A percentile compares a stretch with the other conserved stretches of the same genome.
These are phyloP conservation scores for Penicillium pulvis DNA, from an alignment of 495 filamentous ascomycete species.

Conservation along the genomic window DNA sequence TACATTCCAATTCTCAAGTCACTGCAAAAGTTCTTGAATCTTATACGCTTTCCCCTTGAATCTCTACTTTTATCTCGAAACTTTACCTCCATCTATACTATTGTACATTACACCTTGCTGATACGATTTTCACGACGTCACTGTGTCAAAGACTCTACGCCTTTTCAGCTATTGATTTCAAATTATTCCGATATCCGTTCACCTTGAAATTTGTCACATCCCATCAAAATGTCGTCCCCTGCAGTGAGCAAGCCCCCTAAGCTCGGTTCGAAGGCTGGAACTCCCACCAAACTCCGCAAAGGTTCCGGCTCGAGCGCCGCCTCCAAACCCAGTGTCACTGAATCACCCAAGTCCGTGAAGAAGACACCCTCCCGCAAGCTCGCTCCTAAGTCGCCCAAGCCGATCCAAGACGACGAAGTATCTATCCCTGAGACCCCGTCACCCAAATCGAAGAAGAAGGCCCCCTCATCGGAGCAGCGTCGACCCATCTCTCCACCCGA, in stretches of 20 bases:
- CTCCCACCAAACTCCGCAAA: slow-evolving; percentile 53
- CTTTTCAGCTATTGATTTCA: background rate
- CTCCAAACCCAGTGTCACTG: slow-evolving; percentile 32
- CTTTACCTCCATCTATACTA: slow-evolving; percentile 1
- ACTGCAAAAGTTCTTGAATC: background rate
- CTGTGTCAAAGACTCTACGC: background rate
- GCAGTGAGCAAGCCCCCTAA: slow-evolving; percentile 28
- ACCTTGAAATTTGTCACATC: background rate
- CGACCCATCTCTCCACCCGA: slow-evolving; percentile 29
- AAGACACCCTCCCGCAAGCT: slow-evolving; percentile 28
- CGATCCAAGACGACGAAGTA: slow-evolving; percentile 25
- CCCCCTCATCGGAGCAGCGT: slow-evolving; percentile 33
- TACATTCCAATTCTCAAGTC: slow-evolving; percentile 5
- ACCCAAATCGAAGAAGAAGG: slow-evolving; percentile 38
- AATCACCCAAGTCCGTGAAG: slow-evolving; percentile 30
- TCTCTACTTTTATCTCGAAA: slow-evolving; percentile 12
- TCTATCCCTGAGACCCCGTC: slow-evolving; percentile 31
- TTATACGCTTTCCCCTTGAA: background rate
- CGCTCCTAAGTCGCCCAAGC: slow-evolving; percentile 28
- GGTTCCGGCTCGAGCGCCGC: slow-evolving; percentile 46
- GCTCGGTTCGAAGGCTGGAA: slow-evolving; percentile 31
- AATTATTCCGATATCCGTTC: background rate
- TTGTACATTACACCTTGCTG: slow-evolving; percentile 1
- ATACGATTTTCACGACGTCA: slow-evolving; percentile 4
- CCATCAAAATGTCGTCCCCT: slow-evolving; percentile 24